Evolutionary conservation across 768 basidiomycete genomes (phyloP).

Genomic region (Tephrocybe sp.): DNA sequence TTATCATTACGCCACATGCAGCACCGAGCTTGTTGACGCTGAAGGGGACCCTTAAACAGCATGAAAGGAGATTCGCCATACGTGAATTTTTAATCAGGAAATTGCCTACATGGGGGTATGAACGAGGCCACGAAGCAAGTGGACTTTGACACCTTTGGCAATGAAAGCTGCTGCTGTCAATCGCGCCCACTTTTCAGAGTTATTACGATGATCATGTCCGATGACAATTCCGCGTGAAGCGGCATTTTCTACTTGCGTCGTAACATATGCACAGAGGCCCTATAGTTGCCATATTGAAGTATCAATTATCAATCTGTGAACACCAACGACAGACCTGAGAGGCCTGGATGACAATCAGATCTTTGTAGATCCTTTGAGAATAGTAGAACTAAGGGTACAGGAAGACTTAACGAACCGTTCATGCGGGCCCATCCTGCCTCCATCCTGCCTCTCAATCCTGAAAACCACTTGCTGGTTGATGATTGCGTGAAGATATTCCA

Average conservation of each 20-base stretch:
- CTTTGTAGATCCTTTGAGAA: no score
- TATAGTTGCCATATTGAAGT: no score
- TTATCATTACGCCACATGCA: conserved; percentile 89
- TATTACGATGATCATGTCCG: conserved; percentile 83
- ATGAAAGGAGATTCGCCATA: neutral
- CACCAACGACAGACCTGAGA: conserved; percentile 55
- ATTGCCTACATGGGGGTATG: conserved; percentile 74
- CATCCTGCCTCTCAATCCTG: conserved; percentile 81
- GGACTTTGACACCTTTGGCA: conserved; percentile 62
- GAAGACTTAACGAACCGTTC: conserved; percentile 51
- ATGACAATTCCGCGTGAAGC: conserved; percentile 69
- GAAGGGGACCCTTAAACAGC: conserved; percentile 71
- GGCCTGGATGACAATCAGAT: conserved; percentile 78
- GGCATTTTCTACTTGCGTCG: conserved; percentile 52
- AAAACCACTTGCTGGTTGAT: conserved; percentile 33
- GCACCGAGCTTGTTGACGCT: conserved; percentile 64
- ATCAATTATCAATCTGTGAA: no score
- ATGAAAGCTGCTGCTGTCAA: conserved; percentile 75
- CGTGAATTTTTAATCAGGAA: neutral
- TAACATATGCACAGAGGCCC: conserved; percentile 78
- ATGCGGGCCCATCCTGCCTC: conserved; percentile 89
- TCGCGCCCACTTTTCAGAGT: conserved; percentile 76
- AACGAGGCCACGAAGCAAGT: conserved; percentile 66
- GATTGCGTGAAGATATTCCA: neutral
- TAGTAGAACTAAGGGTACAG: no score